A percentile compares a stretch with the other conserved stretches of the same genome.
These are phyloP conservation scores for Neocucurbitaria cava DNA, from an alignment of 2,329 filamentous ascomycete species.

Conservation along the genomic window DNA sequence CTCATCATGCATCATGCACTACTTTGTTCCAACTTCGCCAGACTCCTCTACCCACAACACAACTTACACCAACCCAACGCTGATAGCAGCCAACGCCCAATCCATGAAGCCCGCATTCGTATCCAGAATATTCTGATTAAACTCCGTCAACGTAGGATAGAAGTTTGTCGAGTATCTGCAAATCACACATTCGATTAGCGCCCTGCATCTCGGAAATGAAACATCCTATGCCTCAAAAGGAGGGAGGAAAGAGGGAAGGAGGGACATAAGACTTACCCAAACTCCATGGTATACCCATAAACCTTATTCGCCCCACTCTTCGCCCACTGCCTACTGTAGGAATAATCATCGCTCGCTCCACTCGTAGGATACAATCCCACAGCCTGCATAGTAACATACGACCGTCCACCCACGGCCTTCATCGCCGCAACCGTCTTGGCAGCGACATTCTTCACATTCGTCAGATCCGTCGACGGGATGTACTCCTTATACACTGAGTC, in stretches of 20 bases:
- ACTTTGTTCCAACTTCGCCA: no score
- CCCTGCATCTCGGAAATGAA: no score
- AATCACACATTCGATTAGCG: conserved; percentile 20
- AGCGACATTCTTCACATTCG: conserved; percentile 43
- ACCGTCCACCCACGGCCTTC: conserved; percentile 47
- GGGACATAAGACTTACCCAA: no score
- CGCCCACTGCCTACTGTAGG: conserved; percentile 47
- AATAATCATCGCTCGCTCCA: conserved; percentile 50
- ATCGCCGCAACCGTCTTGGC: conserved; percentile 43
- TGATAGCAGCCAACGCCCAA: conserved; percentile 47
- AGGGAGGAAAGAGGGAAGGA: no score
- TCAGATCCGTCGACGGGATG: conserved; percentile 45
- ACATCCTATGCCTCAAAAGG: no score
- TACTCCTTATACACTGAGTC: conserved; percentile 61
- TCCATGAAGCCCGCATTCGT: conserved; percentile 53
- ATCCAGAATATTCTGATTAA: conserved; percentile 50
- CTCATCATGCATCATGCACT: no score
- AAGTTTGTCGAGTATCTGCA: conserved; percentile 46
- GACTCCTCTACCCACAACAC: no score
- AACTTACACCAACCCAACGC: conserved; percentile 34
- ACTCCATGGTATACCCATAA: conserved; percentile 50
- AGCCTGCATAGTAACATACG: conserved; percentile 40
- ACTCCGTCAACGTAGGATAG: conserved; percentile 50
- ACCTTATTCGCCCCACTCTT: conserved; percentile 47
- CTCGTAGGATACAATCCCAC: conserved; percentile 49